A percentile compares a stretch with the other conserved stretches of the same genome.
These are phyloP conservation scores for Penicillium sp. DNA, from an alignment of 2,329 filamentous ascomycete species.

Conservation along the genomic window DNA sequence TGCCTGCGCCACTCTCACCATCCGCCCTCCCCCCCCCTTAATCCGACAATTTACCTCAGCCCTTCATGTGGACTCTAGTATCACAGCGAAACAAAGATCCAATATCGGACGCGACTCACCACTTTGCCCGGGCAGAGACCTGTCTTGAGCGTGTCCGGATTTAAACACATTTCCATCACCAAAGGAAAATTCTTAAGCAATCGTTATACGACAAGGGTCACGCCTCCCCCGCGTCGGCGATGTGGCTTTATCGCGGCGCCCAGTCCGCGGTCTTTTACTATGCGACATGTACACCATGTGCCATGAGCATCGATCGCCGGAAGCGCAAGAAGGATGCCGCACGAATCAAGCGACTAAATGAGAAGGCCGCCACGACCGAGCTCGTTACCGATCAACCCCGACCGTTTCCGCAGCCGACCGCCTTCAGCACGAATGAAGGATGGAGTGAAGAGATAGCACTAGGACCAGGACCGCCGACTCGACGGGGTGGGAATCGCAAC, in stretches of 20 bases:
- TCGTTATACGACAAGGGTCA: conserved; percentile 1
- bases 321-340: conserved; percentile 71
- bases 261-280: conserved; percentile 56
- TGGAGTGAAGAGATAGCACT: conserved; percentile 85
- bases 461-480: conserved; percentile 72
- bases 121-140: conserved; percentile 27
- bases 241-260: conserved; percentile 53
- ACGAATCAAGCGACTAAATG: conserved; percentile 66
- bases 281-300: conserved; percentile 60
- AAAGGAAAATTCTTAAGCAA: not conserved
- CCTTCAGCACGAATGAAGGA: conserved; percentile 83
- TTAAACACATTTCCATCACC: not conserved
- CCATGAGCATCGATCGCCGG: conserved; percentile 68
- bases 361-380: conserved; percentile 61
- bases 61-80: conserved; percentile 40
- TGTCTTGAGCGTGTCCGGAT: conserved; percentile 22
- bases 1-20: not conserved
- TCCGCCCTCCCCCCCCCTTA: conserved; percentile 10
- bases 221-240: conserved; percentile 26
- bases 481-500: conserved; percentile 54
- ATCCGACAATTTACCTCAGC: conserved; percentile 24
- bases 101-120: conserved; percentile 27
- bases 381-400: conserved; percentile 65
- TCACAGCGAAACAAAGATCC: conserved; percentile 25
- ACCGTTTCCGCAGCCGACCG: conserved; percentile 72